Conservation (phyloP, 176 grass and related monocot genomes). For the Raddia guianensis region DNA sequence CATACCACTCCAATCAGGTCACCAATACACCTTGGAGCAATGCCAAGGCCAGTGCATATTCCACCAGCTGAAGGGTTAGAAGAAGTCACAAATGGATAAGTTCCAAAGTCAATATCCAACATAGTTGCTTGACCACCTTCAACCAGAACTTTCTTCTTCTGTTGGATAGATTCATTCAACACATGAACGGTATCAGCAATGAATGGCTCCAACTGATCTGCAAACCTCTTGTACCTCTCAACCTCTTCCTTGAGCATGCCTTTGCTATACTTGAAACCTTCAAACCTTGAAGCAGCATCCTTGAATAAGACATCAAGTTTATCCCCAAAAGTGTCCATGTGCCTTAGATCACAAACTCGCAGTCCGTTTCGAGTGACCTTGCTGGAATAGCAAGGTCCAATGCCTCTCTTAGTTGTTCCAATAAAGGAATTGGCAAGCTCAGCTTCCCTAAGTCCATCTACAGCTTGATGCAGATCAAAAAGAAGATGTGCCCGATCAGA, state of each 20-base stretch:
- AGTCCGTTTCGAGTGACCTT: slow-evolving; percentile 81
- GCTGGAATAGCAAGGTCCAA: slow-evolving; percentile 86
- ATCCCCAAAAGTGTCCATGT: slow-evolving; percentile 78
- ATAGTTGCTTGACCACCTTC: slow-evolving; percentile 94
- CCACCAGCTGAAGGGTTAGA: slow-evolving; percentile 84
- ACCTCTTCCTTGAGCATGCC: slow-evolving; percentile 68
- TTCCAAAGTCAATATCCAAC: slow-evolving; percentile 91
- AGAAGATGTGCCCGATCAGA: slow-evolving; percentile 79
- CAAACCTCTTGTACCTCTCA: slow-evolving; percentile 73
- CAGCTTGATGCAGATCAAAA: slow-evolving; percentile 77
- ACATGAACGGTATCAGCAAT: slow-evolving; percentile 76
- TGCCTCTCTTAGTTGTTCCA: slow-evolving; percentile 84
- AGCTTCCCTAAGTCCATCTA: slow-evolving; percentile 81
- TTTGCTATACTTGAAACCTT: slow-evolving; percentile 63
- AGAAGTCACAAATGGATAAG: slow-evolving; percentile 87
- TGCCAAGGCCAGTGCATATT: slow-evolving; percentile 79
- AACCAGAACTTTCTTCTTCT: slow-evolving; percentile 79
- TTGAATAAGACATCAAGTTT: slow-evolving; percentile 72
- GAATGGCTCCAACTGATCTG: slow-evolving; percentile 67
- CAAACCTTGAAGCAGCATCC: slow-evolving; percentile 66
- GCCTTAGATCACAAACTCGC: slow-evolving; percentile 73
- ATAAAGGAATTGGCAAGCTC: slow-evolving; percentile 72
- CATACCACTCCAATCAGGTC: slow-evolving; percentile 87
- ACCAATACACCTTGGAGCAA: slow-evolving; percentile 66
- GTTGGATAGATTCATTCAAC: slow-evolving; percentile 64